Evolutionary conservation across 75 land plant species (phyloP).

Genomic region (Chamaecyparis obtusa): DNA sequence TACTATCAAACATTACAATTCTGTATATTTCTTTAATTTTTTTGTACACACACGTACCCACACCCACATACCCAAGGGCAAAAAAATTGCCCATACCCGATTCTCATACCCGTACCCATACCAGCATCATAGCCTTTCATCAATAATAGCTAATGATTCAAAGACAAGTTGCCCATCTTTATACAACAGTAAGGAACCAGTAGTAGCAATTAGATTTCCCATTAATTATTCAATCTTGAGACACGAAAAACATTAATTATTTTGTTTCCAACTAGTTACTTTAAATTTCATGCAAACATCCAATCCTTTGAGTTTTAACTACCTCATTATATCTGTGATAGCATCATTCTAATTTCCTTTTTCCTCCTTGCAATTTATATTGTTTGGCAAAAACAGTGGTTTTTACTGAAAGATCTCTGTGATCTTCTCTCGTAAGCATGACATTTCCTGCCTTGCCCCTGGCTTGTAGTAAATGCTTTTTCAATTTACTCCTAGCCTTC

Average conservation of each 20-base stretch:
- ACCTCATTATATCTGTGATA: neutral
- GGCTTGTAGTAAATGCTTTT: neutral
- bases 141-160: too few species aligned
- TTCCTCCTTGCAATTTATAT: neutral
- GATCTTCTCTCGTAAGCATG: too few species aligned
- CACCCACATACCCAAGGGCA: too few species aligned
- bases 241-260: neutral
- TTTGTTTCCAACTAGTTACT: neutral
- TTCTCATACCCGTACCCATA: too few species aligned
- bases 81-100: too few species aligned
- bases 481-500: neutral
- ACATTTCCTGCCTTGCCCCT: neutral
- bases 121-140: too few species aligned
- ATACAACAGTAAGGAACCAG: neutral
- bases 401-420: too few species aligned
- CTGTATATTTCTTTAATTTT: too few species aligned
- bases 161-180: too few species aligned
- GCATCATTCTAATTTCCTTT: neutral
- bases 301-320: neutral
- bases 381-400: too few species aligned
- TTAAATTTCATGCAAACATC: neutral
- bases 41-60: too few species aligned
- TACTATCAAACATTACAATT: too few species aligned
- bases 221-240: neutral
- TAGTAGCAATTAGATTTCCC: neutral